phyloP scores from a whole-genome alignment of 2,329 filamentous ascomycete genomes.

The Fusarium nelsonii region DNA sequence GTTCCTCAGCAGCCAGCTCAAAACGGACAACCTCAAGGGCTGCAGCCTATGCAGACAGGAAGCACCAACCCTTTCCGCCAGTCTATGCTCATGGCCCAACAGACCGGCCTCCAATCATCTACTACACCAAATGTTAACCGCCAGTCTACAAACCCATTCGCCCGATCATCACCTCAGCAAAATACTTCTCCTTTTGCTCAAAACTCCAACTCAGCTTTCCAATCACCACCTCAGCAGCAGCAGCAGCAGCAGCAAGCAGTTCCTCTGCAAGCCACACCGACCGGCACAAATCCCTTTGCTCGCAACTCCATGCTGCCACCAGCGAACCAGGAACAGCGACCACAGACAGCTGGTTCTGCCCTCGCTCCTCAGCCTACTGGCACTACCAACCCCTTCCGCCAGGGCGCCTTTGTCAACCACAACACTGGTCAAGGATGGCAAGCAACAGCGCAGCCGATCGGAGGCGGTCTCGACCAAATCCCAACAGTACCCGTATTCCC shows the following conservation, averaged over 20 bases:
- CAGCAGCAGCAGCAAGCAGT: slow-evolving; percentile 48
- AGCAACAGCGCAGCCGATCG: slow-evolving; percentile 79
- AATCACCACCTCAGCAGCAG: slow-evolving; percentile 55
- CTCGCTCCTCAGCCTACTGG: slow-evolving; percentile 84
- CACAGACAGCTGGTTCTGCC: slow-evolving; percentile 60
- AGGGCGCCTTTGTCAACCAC: slow-evolving; percentile 90
- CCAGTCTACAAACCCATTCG: slow-evolving; percentile 89
- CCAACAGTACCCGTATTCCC: slow-evolving; percentile 89
- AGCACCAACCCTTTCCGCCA: slow-evolving; percentile 94
- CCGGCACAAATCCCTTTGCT: slow-evolving; percentile 72
- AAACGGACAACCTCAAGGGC: slow-evolving; percentile 40
- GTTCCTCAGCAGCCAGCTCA: slow-evolving; percentile 40
- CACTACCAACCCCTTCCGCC: slow-evolving; percentile 93
- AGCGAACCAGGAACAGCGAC: slow-evolving; percentile 56
- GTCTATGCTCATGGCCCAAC: slow-evolving; percentile 79
- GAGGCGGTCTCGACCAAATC: slow-evolving; percentile 83
- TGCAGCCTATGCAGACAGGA: slow-evolving; percentile 50
- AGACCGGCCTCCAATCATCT: slow-evolving; percentile 64
- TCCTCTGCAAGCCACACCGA: slow-evolving; percentile 62
- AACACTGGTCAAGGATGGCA: slow-evolving; percentile 92
- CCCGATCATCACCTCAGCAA: slow-evolving; percentile 70
- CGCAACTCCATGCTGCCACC: slow-evolving; percentile 54
- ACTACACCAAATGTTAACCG: slow-evolving; percentile 60
- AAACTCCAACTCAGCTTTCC: slow-evolving; percentile 59
- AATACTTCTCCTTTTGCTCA: slow-evolving; percentile 53